Percentiles rank a stretch among this genome's conserved stretches.
Evolutionary conservation across 495 filamentous ascomycete genomes (phyloP).

Genomic region (Bombardia bombarda): DNA sequence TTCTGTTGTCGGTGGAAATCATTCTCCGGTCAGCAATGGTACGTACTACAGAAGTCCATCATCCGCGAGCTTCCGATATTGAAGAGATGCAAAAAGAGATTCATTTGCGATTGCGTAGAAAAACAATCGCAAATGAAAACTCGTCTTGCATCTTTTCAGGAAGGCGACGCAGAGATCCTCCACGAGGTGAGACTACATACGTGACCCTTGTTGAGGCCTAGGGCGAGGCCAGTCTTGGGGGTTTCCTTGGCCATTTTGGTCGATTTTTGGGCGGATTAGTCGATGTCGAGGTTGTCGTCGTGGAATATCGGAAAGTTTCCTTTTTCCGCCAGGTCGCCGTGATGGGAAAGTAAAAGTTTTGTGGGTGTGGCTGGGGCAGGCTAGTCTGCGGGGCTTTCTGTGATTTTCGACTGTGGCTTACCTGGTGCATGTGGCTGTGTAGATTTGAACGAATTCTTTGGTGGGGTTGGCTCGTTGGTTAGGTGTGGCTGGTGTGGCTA

Average conservation of each 20-base stretch:
- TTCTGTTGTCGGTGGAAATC: slow-evolving; percentile 55
- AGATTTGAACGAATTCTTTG: too few species aligned
- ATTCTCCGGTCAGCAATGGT: too few species aligned
- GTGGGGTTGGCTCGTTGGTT: too few species aligned
- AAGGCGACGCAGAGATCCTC: slow-evolving; percentile 49
- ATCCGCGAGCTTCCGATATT: slow-evolving; percentile 13
- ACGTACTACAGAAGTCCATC: slow-evolving; percentile 18
- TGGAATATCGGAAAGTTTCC: too few species aligned
- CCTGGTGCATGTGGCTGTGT: too few species aligned
- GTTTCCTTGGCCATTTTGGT: slow-evolving; percentile 32
- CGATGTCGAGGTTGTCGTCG: slow-evolving; percentile 16
- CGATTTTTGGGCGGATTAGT: slow-evolving; percentile 5
- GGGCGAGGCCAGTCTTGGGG: slow-evolving; percentile 61
- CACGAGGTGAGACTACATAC: slow-evolving; percentile 65
- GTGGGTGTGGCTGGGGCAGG: slow-evolving; percentile 12
- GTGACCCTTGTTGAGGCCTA: slow-evolving; percentile 84
- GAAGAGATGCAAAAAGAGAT: slow-evolving; percentile 1
- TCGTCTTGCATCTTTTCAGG: slow-evolving; percentile 10
- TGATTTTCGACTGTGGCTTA: too few species aligned
- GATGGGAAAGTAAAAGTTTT: slow-evolving; percentile 13
- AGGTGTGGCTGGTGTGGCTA: too few species aligned
- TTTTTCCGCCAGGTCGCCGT: slow-evolving; percentile 10
- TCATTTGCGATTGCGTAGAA: not conserved
- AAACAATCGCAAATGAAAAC: not conserved
- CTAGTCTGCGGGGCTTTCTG: not conserved